Conservation (phyloP, 257 asterid species). For the Voacanga thouarsii region DNA sequence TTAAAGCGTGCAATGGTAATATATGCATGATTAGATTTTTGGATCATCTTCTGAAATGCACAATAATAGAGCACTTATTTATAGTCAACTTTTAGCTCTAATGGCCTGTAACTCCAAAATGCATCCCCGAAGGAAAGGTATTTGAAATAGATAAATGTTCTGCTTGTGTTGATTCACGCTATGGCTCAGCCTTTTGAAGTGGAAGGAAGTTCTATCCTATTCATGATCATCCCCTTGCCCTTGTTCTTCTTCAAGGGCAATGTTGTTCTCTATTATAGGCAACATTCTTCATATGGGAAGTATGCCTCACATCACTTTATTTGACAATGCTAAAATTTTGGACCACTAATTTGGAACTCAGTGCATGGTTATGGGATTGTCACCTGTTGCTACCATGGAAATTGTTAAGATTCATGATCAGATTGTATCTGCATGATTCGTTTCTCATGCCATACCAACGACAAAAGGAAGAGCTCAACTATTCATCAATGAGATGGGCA, state of each 20-base stretch:
- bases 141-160: too few species aligned
- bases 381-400: constrained; percentile 32
- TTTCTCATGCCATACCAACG: constrained; percentile 20
- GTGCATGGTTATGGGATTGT: constrained; percentile 36
- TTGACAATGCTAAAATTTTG: constrained; percentile 29
- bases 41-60: too few species aligned
- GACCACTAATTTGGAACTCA: constrained; percentile 40
- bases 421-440: constrained; percentile 21
- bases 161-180: too few species aligned
- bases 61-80: too few species aligned
- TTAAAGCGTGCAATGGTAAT: too few species aligned
- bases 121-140: too few species aligned
- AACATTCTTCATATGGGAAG: constrained; percentile 26
- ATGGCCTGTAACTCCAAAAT: too few species aligned
- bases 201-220: too few species aligned
- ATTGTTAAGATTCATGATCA: constrained; percentile 35
- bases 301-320: constrained; percentile 22
- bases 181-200: too few species aligned
- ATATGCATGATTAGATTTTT: too few species aligned
- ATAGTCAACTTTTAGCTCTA: too few species aligned
- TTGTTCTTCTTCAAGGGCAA: constrained; percentile 12
- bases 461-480: constrained; percentile 21
- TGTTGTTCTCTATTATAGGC: constrained; percentile 38
- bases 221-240: too few species aligned
- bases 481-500: constrained; percentile 27